phyloP scores from a whole-genome alignment of 345 rosid genomes.

The Salix arbutifolia region DNA sequence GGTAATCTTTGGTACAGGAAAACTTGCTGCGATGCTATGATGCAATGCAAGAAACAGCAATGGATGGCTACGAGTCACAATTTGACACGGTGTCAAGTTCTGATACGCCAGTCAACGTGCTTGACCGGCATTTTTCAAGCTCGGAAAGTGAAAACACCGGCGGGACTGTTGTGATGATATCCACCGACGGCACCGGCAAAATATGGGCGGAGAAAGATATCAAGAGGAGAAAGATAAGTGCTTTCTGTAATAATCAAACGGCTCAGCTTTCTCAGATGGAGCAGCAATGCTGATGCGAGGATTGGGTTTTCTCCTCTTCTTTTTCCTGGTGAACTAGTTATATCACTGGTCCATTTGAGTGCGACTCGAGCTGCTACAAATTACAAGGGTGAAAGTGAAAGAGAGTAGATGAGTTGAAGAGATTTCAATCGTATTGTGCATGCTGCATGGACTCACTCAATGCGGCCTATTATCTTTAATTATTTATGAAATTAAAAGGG shows the following conservation, averaged over 20 bases:
- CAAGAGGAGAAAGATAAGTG: slow-evolving; percentile 35
- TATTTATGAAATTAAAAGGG: background rate
- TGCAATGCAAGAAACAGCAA: slow-evolving; percentile 35
- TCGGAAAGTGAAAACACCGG: slow-evolving; percentile 40
- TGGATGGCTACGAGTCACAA: slow-evolving; percentile 34
- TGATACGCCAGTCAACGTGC: slow-evolving; percentile 51
- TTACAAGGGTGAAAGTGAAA: background rate
- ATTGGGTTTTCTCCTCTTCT: background rate
- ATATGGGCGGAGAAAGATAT: slow-evolving; percentile 9
- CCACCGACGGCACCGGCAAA: background rate
- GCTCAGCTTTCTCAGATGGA: slow-evolving; percentile 30
- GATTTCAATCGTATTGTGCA: background rate
- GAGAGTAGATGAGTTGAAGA: slow-evolving; percentile 10
- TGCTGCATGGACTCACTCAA: background rate
- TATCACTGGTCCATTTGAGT: slow-evolving; percentile 30
- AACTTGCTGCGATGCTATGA: slow-evolving; percentile 43
- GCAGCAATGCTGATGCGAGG: slow-evolving; percentile 19
- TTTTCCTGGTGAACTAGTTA: background rate
- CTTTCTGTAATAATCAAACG: slow-evolving; percentile 11
- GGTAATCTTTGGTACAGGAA: slow-evolving; percentile 33
- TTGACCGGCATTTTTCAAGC: slow-evolving; percentile 50
- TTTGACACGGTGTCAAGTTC: slow-evolving; percentile 35
- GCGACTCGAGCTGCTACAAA: slow-evolving; percentile 33
- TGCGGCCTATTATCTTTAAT: background rate
- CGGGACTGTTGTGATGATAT: slow-evolving; percentile 11